phyloP scores from a whole-genome alignment of 305 asterid genomes.

The Caryopteris hybrid region DNA sequence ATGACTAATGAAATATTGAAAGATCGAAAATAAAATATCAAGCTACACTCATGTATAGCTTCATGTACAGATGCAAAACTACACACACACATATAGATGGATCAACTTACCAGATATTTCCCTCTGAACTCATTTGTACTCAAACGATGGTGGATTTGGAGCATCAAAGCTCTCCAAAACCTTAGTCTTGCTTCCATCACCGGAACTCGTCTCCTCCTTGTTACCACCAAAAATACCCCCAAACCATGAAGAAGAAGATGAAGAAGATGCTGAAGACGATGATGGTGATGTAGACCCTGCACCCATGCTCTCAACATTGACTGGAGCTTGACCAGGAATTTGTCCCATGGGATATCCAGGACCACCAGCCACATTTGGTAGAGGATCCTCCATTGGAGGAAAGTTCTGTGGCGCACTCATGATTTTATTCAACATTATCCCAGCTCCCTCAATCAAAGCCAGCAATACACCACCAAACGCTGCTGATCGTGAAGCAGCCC shows the following conservation, averaged over 20 bases:
- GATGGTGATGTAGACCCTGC: constrained; percentile 21
- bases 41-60: not conserved
- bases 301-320: constrained; percentile 26
- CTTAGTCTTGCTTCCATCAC: constrained; percentile 69
- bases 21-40: no score
- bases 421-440: constrained; percentile 49
- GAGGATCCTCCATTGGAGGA: constrained; percentile 44
- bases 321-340: constrained; percentile 36
- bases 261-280: constrained; percentile 25
- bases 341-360: constrained; percentile 44
- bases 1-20: not conserved
- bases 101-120: constrained; percentile 28
- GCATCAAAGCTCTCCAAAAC: constrained; percentile 94
- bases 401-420: constrained; percentile 34
- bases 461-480: constrained; percentile 45
- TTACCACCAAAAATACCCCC: constrained; percentile 68
- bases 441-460: constrained; percentile 58
- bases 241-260: constrained; percentile 63
- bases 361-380: constrained; percentile 31
- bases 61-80: constrained; percentile 6
- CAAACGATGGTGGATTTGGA: constrained; percentile 86
- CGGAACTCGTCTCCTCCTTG: constrained; percentile 43
- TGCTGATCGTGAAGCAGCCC: constrained; percentile 50
- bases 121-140: constrained; percentile 50
- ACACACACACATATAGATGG: not conserved